Evolutionary conservation across 805 yeast genomes (phyloP), one percentile per base, ranked within the genome.

Genomic region (Isabelozyma heimii): DNA sequence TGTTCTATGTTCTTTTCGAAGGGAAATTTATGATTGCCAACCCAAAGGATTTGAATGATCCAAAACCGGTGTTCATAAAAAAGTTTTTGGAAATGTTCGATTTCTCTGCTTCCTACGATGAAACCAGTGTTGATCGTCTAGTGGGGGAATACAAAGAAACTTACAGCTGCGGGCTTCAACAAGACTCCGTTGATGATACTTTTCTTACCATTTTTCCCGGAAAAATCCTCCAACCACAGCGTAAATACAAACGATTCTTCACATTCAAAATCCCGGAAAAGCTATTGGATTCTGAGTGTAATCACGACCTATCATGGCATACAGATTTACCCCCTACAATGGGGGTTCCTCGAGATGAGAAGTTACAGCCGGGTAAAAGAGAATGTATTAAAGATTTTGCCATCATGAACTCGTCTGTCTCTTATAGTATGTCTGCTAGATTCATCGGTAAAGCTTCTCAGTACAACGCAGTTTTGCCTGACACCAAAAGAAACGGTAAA

Each of bases 1-100:
- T 82, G 83, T 79, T 85, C 58, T 72, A 80, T 47, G 77, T 82
- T 7, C 69, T 83, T 1, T 67, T 83, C 30, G 87, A 83, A 57
- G 87, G 87, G 1, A 64, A 61, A 14, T 59, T 67, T 24, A 67
- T 72, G 4, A 59, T 69, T 35, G 35, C 53, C 14, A 62, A 62
- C 40, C 42, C 43, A 8, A 46, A 45, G 3, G 59, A 59, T 40
- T 52, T 46, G 20, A 47, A 47, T 16, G 49, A 37, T 27, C 42
- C 15, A 5, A 47, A 55, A 46, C 20, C 52, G 40, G 42, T 54
- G 26, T 58, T 54, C 12, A 50, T 57, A 35, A 64, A 63, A 42
- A 69, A 67, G 26, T 73, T 80, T 51, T 57, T 81, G 44, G 73
- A 73, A 46, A 77, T 77, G 73, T 77, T 72, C 47, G 85, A 81